Evolutionary conservation across 352 stramenopile species (phyloP), one percentile per base, ranked within the genome.

Genomic region (Phytopythium litorale): DNA sequence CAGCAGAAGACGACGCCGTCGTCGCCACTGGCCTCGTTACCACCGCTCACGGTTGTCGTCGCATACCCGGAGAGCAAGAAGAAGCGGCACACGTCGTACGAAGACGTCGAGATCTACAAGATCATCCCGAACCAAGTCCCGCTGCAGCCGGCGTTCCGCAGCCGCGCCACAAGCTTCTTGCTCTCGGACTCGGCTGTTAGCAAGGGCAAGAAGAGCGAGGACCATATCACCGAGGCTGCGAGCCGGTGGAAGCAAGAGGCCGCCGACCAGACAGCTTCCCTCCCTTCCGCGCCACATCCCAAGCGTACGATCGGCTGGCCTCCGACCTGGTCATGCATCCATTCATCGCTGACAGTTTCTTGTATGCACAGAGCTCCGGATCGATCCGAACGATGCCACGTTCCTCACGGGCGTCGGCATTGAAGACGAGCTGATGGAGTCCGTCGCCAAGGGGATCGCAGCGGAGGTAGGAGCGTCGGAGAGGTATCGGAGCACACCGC

Each of bases 51-150:
- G 13, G 67, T 94, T 19, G 66, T 87, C 11, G 52, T 84, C 8
- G 80, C 80, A 23, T 94, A 88, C 50, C 84, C 84, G 4, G 78
- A 77, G 43, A 87, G 71, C 19, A 91, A 87, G 60, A 83, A 87
- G 43, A 89, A 88, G 46, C 84, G 78, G 33, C 63, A 71, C 11
- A 60, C 63, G 5, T 56, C 75, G 0, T 92, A 92, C 61, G 80
- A 90, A n/a, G 75, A 84, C 30, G 80, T 92, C 4, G 76, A 91
- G 55, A 94, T 94, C 63, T 91, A 87, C 70, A 91, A 89, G 65
- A 85, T 91, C 71, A 82, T 91, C 58, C 80, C 82, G 0, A 89
- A 84, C 30, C 78, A 89, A 33, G 64, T 80, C 12, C 66, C 74
- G 21, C 64, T 89, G 25, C 71, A 81, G n/a, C 71, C 70, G 6